Conservation (phyloP, 2,329 filamentous ascomycete species). For the Fusarium buharicum region DNA sequence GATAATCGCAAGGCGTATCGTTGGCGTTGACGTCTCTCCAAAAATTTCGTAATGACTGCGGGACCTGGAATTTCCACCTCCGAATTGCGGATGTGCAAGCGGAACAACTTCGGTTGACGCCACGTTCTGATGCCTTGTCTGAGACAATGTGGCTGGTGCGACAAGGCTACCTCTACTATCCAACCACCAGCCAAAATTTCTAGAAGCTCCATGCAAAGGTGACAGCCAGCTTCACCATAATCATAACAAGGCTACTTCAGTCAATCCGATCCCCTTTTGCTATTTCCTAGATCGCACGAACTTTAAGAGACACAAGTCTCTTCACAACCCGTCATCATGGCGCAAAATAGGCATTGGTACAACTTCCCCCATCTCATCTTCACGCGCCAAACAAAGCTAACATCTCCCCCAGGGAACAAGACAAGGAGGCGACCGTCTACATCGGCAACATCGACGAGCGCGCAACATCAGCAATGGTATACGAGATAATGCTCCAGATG, state of each 20-base stretch:
- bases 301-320: constrained; percentile 10
- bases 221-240: no score
- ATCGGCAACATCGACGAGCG: constrained; percentile 99
- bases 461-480: constrained; percentile 87
- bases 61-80: constrained; percentile 43
- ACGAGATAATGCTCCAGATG: constrained; percentile 98
- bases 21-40: constrained; percentile 34
- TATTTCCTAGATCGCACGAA: not conserved
- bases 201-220: constrained; percentile 31
- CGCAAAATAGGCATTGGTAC: constrained; percentile 79
- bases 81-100: constrained; percentile 15
- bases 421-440: constrained; percentile 98
- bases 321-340: constrained; percentile 63
- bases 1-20: constrained; percentile 22
- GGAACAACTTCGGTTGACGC: constrained; percentile 49
- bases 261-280: not conserved
- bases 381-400: constrained; percentile 28
- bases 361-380: constrained; percentile 32
- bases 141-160: constrained; percentile 23
- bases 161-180: constrained; percentile 26
- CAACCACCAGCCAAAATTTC: constrained; percentile 45
- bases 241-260: not conserved
- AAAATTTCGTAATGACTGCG: constrained; percentile 40
- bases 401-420: constrained; percentile 78
- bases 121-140: constrained; percentile 1